A percentile compares a stretch with the other conserved stretches of the same genome.
Evolutionary conservation across 208 protist genomes (phyloP).

Genomic region (Crithidia acanthocephali): DNA sequence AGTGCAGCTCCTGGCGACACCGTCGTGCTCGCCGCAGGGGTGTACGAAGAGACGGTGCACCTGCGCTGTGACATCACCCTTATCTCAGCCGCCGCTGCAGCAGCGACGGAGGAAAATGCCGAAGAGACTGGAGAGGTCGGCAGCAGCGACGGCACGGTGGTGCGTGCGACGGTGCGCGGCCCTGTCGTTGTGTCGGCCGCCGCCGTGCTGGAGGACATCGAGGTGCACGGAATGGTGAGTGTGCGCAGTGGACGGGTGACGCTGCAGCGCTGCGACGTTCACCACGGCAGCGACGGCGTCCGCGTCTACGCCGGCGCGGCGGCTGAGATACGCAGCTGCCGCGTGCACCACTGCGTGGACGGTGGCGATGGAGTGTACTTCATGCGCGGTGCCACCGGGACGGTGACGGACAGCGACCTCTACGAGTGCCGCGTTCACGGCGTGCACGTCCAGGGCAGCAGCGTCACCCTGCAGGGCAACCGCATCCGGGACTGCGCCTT

Average conservation of each 20-base stretch:
- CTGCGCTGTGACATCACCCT: conserved; percentile 55
- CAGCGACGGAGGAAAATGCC: not conserved
- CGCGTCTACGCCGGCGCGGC: conserved; percentile 57
- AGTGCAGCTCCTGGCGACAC: conserved; percentile 56
- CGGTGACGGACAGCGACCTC: conserved; percentile 82
- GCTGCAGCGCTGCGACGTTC: conserved; percentile 80
- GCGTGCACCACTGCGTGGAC: conserved; percentile 71
- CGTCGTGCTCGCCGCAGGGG: conserved; percentile 59
- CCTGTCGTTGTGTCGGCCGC: conserved; percentile 59
- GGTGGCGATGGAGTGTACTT: conserved; percentile 88
- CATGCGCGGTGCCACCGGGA: conserved; percentile 55
- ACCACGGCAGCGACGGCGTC: conserved; percentile 77
- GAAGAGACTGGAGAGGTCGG: not conserved
- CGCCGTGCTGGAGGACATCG: conserved; percentile 48
- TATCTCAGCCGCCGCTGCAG: conserved; percentile 1
- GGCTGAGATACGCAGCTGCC: conserved; percentile 53
- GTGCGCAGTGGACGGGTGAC: conserved; percentile 75
- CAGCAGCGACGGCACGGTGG: conserved; percentile 31
- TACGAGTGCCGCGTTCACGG: conserved; percentile 87
- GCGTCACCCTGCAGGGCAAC: conserved; percentile 52
- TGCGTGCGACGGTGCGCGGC: conserved; percentile 44
- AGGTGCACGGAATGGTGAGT: conserved; percentile 70
- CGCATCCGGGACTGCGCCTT: conserved; percentile 81
- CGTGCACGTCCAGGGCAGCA: conserved; percentile 58
- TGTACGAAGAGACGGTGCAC: conserved; percentile 80